Base-by-base conservation (phyloP, 2,329 filamentous ascomycete genomes). In the Microsporum ferrugineum region DNA sequence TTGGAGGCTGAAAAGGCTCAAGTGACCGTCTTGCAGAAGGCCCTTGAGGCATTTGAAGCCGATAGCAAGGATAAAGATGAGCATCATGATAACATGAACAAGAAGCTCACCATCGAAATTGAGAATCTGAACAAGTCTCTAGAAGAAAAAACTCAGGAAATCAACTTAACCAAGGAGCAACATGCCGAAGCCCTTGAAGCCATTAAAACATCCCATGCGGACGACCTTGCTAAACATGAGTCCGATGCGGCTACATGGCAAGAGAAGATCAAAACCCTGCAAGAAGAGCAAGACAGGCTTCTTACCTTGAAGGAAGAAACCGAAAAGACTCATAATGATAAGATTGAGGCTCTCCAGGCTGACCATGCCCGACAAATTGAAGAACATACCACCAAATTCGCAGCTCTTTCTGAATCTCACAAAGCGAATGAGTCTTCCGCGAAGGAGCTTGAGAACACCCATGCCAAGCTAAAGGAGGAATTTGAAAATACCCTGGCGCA, bases 61-160 rank as follows among this genome's bases (percentile, higher is more conserved):
- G 70, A 75, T 63, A 65, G 66, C 14, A 71, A 74, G 63, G 66
- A 68, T n/a, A 76, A 72, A 63, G 71, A 74, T 36, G 68, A 67
- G 17, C 67, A 73, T 51, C 68, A 75, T 56, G 70, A 73, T 5
- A 68, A 63, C 39, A 67, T 70, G 34, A 60, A 74, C 45, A 71
- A 71, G 60, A 68, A 70, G 47, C 64, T 74, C 23, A 69, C 70
- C 55, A 71, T 73, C 17, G 71, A 73, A 63, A 70, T 71, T 8
- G 67, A 68, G 3, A 68, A 71, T 12, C 68, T 72, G 23, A 67
- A 70, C 27, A 68, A 68, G 49, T 70, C 71, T 12, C 68, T 77
- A 5, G 68, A 75, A 47, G 68, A 75, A 36, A 71, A 74, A 14
- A 65, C 64, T 2, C 60, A 71, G 34, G 68, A 72, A 57, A 65